Evolutionary conservation across 257 asterid species (phyloP).

Genomic region (Solanum gandarillasii): DNA sequence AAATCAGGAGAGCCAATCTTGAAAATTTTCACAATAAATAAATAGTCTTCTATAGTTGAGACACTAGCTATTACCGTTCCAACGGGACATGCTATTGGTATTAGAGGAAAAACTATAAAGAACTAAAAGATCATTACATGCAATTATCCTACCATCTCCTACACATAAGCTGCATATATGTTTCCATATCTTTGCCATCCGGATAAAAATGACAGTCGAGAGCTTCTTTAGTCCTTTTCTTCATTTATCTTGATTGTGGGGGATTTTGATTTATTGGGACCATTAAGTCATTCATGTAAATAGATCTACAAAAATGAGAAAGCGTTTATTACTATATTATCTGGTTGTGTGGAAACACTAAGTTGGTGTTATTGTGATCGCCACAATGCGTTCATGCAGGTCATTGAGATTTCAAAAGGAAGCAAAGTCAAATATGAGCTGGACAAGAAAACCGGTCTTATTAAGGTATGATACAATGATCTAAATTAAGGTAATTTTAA

Average conservation of each 20-base stretch:
- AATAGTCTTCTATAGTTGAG: neutral
- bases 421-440: conserved; percentile 95
- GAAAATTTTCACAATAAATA: neutral
- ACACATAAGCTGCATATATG: neutral
- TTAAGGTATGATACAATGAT: conserved; percentile 41
- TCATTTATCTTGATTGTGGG: neutral
- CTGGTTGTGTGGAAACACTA: neutral
- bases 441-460: conserved; percentile 90
- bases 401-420: conserved; percentile 92
- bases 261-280: neutral
- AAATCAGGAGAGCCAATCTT: neutral
- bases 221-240: neutral
- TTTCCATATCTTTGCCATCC: neutral
- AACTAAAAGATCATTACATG: neutral
- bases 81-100: neutral
- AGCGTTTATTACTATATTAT: neutral
- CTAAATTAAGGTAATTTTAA: neutral
- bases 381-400: conserved; percentile 26
- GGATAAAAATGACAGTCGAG: neutral
- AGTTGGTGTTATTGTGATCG: neutral
- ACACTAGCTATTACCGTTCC: neutral
- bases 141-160: neutral
- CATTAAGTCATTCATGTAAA: neutral
- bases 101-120: neutral
- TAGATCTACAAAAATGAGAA: neutral